Evolutionary conservation across 2,329 filamentous ascomycete genomes (phyloP).

Genomic region (Madurella mycetomatis): DNA sequence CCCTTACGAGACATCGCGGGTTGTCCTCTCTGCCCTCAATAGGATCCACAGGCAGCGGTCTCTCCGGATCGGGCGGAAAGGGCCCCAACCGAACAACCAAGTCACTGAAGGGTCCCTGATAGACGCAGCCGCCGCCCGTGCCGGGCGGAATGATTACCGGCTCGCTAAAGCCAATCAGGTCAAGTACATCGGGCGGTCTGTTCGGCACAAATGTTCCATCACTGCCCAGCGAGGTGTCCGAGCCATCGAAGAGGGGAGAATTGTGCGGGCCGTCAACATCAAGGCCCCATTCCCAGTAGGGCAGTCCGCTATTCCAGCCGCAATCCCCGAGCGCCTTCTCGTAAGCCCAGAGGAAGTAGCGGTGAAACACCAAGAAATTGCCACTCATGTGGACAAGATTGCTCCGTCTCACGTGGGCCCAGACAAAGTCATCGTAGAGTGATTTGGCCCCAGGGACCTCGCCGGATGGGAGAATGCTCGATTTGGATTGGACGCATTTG

Average conservation of each 20-base stretch:
- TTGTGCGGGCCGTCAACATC: slow-evolving; percentile 34
- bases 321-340: slow-evolving; percentile 34
- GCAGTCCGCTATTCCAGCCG: slow-evolving; percentile 29
- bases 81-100: slow-evolving; percentile 39
- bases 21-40: slow-evolving; percentile 28
- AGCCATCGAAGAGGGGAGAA: slow-evolving; percentile 44
- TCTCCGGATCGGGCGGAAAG: slow-evolving; percentile 25
- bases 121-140: slow-evolving; percentile 50
- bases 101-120: slow-evolving; percentile 41
- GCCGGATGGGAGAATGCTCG: slow-evolving; percentile 17
- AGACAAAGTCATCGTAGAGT: slow-evolving; percentile 24
- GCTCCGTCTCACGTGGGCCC: slow-evolving; percentile 14
- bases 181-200: neutral
- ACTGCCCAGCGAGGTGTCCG: slow-evolving; percentile 39
- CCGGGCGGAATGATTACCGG: slow-evolving; percentile 3
- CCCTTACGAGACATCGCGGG: slow-evolving; percentile 40
- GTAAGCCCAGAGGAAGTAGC: slow-evolving; percentile 34
- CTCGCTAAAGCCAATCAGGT: neutral
- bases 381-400: slow-evolving; percentile 12
- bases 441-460: slow-evolving; percentile 21
- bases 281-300: slow-evolving; percentile 40
- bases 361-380: slow-evolving; percentile 37
- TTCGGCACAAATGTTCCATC: slow-evolving; percentile 37
- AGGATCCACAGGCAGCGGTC: neutral
- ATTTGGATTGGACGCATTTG: slow-evolving; percentile 27